A percentile compares a stretch with the other conserved stretches of the same genome.
phyloP scores from a whole-genome alignment of 345 rosid genomes.

The Gossypium herbaceum region DNA sequence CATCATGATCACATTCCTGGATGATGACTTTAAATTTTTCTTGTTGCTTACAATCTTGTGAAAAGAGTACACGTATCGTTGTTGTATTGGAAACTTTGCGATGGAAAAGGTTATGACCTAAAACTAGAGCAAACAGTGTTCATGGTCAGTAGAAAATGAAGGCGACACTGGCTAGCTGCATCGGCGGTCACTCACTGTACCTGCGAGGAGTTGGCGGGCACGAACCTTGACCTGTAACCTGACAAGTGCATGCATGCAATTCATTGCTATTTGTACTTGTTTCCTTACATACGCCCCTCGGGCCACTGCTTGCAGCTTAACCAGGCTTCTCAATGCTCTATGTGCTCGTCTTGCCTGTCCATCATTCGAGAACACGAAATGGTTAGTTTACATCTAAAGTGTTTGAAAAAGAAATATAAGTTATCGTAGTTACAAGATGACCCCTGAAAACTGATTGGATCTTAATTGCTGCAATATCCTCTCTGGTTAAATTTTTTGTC shows the following conservation, averaged over 20 bases:
- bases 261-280: conserved; percentile 62
- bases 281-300: conserved; percentile 60
- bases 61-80: not conserved
- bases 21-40: not conserved
- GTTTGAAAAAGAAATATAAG: not conserved
- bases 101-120: too few relatives aligned
- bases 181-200: not conserved
- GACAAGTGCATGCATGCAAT: conserved; percentile 74
- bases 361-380: not conserved
- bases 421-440: conserved; percentile 50
- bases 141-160: not conserved
- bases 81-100: not conserved
- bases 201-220: conserved; percentile 59
- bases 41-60: not conserved
- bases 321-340: conserved; percentile 72
- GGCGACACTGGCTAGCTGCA: not conserved
- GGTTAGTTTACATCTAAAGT: not conserved
- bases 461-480: conserved; percentile 57
- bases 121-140: not conserved
- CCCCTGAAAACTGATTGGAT: conserved; percentile 84
- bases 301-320: conserved; percentile 74
- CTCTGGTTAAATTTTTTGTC: conserved; percentile 18
- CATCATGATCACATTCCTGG: not conserved
- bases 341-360: conserved; percentile 70
- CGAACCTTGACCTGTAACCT: conserved; percentile 73